Evolutionary conservation across 2,329 filamentous ascomycete species (phyloP), one percentile per base, ranked within the genome.

Genomic region (Chaetomiaceae sp.): DNA sequence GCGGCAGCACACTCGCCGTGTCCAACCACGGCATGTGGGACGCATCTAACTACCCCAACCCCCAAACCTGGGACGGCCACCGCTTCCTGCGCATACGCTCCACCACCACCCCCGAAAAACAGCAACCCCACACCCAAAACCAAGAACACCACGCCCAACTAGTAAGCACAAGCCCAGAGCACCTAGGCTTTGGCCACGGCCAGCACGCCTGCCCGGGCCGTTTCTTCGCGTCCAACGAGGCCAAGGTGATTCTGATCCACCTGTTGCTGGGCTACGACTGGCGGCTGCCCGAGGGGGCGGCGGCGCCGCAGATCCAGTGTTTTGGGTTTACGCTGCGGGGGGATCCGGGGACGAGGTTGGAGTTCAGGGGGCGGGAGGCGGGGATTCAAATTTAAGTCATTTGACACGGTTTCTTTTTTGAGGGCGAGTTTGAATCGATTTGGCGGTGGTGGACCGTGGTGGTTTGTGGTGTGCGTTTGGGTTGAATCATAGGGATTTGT

Each of bases 181-280:
- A 44, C 20, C 20, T 21, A 3, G 17, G n/a, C 16, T 73, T 72
- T 43, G 70, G 71, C 1, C 69, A 68, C 48, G 71, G 71, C 7
- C 62, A 65, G 0, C 70, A 73, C 49, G 67, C 70, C 1, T 70
- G 68, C 39, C 68, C 68, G 0, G 68, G 68, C 0, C 57, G 68
- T n/a, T 70, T 68, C 61, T 69, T 70, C 48, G 68, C 67, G 3
- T 61, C 62, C n/a, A 65, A 67, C 41, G 63, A 68, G 57, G 62
- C 69, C 54, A 69, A 70, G 62, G 60, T 69, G 58, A 58, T 69
- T 9, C 35, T 70, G 19, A 59, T 62, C 6, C 54, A 58, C 17
- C 33, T 60, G 12, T 8, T 70, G 25, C 40, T 65, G 37, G 50
- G 50, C 25, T 68, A 65, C 21, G 65, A 69, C 14, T 54, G 66